Base-by-base conservation (phyloP, 139 green algal genomes). In the Volvox africanus region DNA sequence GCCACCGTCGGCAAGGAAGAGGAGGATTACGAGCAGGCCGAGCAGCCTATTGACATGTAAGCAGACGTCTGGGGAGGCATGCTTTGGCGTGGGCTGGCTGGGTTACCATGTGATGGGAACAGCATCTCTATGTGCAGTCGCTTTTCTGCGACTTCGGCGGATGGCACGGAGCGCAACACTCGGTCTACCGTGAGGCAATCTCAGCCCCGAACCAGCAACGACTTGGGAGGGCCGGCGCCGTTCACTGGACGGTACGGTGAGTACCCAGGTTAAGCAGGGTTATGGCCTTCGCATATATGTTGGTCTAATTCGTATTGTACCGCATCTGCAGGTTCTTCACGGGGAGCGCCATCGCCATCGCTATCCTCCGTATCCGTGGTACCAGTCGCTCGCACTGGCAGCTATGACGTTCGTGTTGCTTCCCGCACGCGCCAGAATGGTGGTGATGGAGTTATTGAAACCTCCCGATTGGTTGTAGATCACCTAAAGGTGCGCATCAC, bases 41-140 rank as follows among this genome's bases (percentile, higher is more conserved):
- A 91, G 76, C 76, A 86, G 87, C 61, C 55, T 33, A 91, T 91
- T 33, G 76, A 86, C 35, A 91, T 91, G 87, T 91, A n/a, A 91
- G 87, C 11, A 28, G 50, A 61, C 65, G 78, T 91, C 76, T 91
- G 17, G 86, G 87, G 12, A 28, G 50, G 24, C 65, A 50, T 26
- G 37, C 30, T 36, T 22, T 35, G 78, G 37, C 21, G 78, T 68
- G 16, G 33, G 55, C 14, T 62, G 20, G 80, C 13, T 37, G 2
- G 37, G 37, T 18, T 33, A 0, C 26, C 33, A 28, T 86, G 80
- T 61, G 61, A 61, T 87, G 65, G 18, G 62, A 78, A 37, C 13
- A 50, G 22, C 65, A 20, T 20, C 33, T 79, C 36, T 69, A 14
- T 11, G 9, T 71, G 86, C 73, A 90, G 86, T 61, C 86, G 44